Conservation (phyloP, 2,329 filamentous ascomycete species). For the Fusarium keratoplasticum region DNA sequence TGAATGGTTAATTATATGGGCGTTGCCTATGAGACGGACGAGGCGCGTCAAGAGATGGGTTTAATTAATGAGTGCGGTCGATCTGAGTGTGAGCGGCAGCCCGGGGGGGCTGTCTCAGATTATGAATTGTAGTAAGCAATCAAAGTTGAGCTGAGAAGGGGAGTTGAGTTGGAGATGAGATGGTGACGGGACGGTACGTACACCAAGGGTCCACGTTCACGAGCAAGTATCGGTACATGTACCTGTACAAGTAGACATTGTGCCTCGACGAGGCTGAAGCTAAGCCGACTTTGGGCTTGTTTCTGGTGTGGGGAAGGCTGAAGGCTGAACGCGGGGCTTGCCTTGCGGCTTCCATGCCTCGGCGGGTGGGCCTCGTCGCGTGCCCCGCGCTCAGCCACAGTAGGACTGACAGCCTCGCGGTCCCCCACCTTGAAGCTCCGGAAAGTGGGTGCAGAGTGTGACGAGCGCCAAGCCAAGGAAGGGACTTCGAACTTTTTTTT, state of each 20-base stretch:
- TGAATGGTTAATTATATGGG: background rate
- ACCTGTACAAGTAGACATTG: constrained; percentile 12
- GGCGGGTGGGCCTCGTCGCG: constrained; percentile 4
- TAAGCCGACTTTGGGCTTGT: background rate
- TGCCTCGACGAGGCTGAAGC: constrained; percentile 20
- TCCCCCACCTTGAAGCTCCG: constrained; percentile 9
- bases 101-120: constrained; percentile 7
- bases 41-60: background rate
- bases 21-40: constrained; percentile 2
- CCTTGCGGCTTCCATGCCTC: background rate
- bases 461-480: constrained; percentile 2
- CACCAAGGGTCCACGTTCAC: constrained; percentile 1
- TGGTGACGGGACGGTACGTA: background rate
- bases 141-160: background rate
- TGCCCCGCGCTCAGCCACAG: constrained; percentile 39
- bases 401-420: constrained; percentile 13
- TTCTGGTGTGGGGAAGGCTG: constrained; percentile 3
- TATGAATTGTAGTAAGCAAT: background rate
- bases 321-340: constrained; percentile 8
- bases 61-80: background rate
- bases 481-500: constrained; percentile 19
- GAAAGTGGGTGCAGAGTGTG: constrained; percentile 7
- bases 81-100: constrained; percentile 13
- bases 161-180: background rate
- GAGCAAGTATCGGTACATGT: constrained; percentile 16